A percentile compares a stretch with the other conserved stretches of the same genome.
Evolutionary conservation across 2,329 filamentous ascomycete species (phyloP).

Genomic region (Trichoderma arundinaceum): DNA sequence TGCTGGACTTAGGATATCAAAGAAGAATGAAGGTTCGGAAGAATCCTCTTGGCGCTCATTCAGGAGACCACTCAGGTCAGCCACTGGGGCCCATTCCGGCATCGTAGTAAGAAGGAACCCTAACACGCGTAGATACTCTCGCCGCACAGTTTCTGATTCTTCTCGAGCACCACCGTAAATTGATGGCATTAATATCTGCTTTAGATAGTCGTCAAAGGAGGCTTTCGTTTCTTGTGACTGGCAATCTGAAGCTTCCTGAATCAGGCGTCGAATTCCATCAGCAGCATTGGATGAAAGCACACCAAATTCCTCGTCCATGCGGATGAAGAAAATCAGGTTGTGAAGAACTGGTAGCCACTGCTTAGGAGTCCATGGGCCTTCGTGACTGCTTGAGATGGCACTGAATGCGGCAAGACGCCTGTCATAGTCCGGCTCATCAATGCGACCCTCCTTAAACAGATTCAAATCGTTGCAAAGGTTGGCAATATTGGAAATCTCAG

Average conservation of each 20-base stretch:
- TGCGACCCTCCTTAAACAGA: slow-evolving; percentile 70
- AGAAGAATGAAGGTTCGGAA: slow-evolving; percentile 78
- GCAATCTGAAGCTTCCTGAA: slow-evolving; percentile 64
- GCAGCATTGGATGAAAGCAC: slow-evolving; percentile 82
- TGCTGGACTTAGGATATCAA: slow-evolving; percentile 88
- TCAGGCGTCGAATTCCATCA: slow-evolving; percentile 77
- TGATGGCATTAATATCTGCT: slow-evolving; percentile 71
- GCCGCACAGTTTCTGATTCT: slow-evolving; percentile 79
- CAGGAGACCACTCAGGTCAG: slow-evolving; percentile 75
- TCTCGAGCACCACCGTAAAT: slow-evolving; percentile 79
- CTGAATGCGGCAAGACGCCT: slow-evolving; percentile 78
- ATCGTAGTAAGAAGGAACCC: slow-evolving; percentile 77
- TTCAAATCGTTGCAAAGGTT: slow-evolving; percentile 80
- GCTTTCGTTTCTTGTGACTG: slow-evolving; percentile 43
- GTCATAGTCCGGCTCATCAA: slow-evolving; percentile 90
- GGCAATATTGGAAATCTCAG: slow-evolving; percentile 66
- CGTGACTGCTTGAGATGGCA: slow-evolving; percentile 68
- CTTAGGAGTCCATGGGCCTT: slow-evolving; percentile 62
- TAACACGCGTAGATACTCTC: slow-evolving; percentile 80
- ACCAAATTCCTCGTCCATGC: slow-evolving; percentile 84
- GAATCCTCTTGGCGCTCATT: slow-evolving; percentile 66
- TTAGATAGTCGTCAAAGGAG: slow-evolving; percentile 64
- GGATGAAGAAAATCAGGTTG: slow-evolving; percentile 88
- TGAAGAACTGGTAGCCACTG: slow-evolving; percentile 90
- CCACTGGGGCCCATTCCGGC: slow-evolving; percentile 70